Evolutionary conservation across 495 filamentous ascomycete genomes (phyloP).

Genomic region (Pyrenula massariospora): DNA sequence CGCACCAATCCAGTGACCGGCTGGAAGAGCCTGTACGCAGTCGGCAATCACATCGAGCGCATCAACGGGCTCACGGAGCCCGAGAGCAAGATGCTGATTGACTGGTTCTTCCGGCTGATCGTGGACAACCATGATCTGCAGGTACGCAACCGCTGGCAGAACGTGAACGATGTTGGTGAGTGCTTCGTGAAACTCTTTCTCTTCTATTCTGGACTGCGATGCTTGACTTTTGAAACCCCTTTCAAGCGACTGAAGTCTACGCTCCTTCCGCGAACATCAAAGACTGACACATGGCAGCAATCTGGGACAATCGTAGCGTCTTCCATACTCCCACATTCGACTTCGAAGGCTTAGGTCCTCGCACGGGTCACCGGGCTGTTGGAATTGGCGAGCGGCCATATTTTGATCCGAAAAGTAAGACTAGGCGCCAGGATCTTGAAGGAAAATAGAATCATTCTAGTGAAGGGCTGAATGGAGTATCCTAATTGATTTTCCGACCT

Average conservation of each 20-base stretch:
- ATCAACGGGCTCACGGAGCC: constrained; percentile 54
- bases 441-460: not conserved
- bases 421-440: constrained; percentile 31
- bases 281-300: constrained; percentile 26
- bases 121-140: constrained; percentile 74
- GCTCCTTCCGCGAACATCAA: too few species aligned
- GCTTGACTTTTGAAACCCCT: too few species aligned
- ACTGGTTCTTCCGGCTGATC: constrained; percentile 52
- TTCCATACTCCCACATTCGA: constrained; percentile 58
- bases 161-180: constrained; percentile 45
- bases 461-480: too few species aligned
- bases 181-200: too few species aligned
- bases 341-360: constrained; percentile 21
- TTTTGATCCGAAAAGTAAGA: constrained; percentile 30
- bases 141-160: constrained; percentile 54
- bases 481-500: too few species aligned
- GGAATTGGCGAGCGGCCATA: constrained; percentile 34
- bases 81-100: constrained; percentile 48
- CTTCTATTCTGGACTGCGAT: too few species aligned
- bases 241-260: too few species aligned
- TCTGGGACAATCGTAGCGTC: constrained; percentile 58
- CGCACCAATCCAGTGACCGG: constrained; percentile 75
- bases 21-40: constrained; percentile 64
- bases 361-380: constrained; percentile 27
- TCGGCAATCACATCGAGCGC: constrained; percentile 44